These are phyloP conservation scores for Hordeum pubiflorum DNA, from an alignment of 202 grass and related monocot genomes.

Conservation along the genomic window DNA sequence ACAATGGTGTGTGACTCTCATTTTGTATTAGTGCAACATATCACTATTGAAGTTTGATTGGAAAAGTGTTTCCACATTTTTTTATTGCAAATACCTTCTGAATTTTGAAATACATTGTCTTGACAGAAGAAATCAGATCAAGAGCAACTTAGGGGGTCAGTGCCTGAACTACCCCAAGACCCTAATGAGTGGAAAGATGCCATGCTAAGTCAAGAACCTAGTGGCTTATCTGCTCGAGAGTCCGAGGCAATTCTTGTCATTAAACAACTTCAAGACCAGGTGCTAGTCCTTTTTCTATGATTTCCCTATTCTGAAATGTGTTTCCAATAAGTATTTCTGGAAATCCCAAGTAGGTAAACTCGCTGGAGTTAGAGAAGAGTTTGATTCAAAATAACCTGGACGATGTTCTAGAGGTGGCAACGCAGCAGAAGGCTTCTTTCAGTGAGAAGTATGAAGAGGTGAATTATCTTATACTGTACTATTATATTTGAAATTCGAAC, in stretches of 20 bases:
- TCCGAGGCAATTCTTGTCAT: conserved; percentile 88
- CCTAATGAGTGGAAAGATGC: conserved; percentile 18
- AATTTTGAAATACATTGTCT: conserved; percentile 18
- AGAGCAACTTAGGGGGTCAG: conserved; percentile 25
- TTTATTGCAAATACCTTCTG: conserved; percentile 12
- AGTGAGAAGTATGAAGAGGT: conserved; percentile 75
- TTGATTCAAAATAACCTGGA: conserved; percentile 77
- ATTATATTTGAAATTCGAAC: conserved; percentile 18
- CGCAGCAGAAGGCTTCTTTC: conserved; percentile 67
- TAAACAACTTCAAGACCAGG: conserved; percentile 94
- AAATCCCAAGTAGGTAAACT: conserved; percentile 55
- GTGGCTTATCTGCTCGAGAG: conserved; percentile 66
- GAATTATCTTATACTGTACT: conserved; percentile 10
- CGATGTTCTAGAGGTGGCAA: conserved; percentile 65
- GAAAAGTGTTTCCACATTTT: not conserved
- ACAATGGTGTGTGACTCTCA: conserved; percentile 18
- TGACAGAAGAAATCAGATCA: conserved; percentile 41
- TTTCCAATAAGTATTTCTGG: conserved; percentile 14
- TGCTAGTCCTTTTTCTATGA: conserved; percentile 24
- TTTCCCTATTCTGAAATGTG: conserved; percentile 4
- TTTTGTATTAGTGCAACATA: not conserved
- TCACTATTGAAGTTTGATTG: not conserved
- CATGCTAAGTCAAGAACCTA: conserved; percentile 23
- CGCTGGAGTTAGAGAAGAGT: conserved; percentile 75
- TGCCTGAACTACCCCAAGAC: conserved; percentile 21